Evolutionary conservation across 164 flowering plant genomes (phyloP), one percentile per base, ranked within the genome.

Genomic region (Protea cynaroides): DNA sequence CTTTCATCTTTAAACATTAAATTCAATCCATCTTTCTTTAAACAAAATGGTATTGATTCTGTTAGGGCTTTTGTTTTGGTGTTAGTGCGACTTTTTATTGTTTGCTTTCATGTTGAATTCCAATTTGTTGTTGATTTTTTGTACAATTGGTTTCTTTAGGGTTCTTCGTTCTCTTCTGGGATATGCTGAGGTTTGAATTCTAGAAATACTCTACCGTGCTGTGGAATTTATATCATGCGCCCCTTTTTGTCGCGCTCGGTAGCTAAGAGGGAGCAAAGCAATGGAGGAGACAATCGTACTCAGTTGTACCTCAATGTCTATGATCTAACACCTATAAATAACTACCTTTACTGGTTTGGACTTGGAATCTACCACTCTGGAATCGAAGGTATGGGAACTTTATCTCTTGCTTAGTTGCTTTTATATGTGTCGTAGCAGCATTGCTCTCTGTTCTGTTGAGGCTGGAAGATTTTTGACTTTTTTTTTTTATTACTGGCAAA

Each of bases 311-410:
- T 87, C 17, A 89, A 89, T 74, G 79, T 89, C 12, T 89, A 89
- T 74, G 96, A 89, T 79, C 87, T 89, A 22, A 87, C 96, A 11
- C 90, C 90, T 50, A 46, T 84, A 46, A 89, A 89, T 67, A 77
- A 85, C 66, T 87, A 89, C 63, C 83, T 89, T 43, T 87, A 82
- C 74, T 87, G 87, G 89, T 69, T 87, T 21, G 96, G 96, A 14
- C 78, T 84, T n/a, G 92, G 96, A 25, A 76, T 89, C 50, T 87
- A 81, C 71, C 96, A 89, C 71, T 87, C 96, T 0, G 92, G 96
- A 23, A 80, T 89, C 24, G 92, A 89, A 85, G 89, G 96, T 89
- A 73, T 24, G 18, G 46, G 14, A 9, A 40, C 8, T 40, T 40
- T 8, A 40, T 40, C 34, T 29, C 2, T 29, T 29, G 34, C 34